phyloP scores from a whole-genome alignment of 2,329 filamentous ascomycete genomes.

The Penicillium sp. region DNA sequence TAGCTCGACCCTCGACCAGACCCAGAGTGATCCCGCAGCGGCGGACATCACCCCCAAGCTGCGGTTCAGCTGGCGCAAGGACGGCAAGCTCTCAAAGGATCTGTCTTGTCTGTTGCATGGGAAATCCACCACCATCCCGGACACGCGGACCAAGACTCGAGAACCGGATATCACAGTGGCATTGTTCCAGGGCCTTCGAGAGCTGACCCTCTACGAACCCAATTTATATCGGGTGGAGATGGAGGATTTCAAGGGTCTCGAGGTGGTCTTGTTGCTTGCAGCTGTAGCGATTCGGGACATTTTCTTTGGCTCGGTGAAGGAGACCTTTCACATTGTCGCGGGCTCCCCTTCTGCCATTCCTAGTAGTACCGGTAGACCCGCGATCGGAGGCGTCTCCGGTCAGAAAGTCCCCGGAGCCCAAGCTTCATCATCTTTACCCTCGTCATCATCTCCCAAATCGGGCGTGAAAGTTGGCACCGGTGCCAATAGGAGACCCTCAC shows the following conservation, averaged over 20 bases:
- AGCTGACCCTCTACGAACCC: conserved; percentile 86
- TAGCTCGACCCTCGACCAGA: conserved; percentile 68
- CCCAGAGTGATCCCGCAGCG: conserved; percentile 55
- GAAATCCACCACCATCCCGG: conserved; percentile 56
- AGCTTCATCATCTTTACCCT: too few relatives aligned
- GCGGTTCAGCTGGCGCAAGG: conserved; percentile 82
- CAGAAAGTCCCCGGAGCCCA: conserved; percentile 32
- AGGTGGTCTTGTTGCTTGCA: conserved; percentile 65
- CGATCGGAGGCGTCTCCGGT: conserved; percentile 2
- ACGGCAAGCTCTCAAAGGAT: conserved; percentile 78
- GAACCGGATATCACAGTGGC: conserved; percentile 96
- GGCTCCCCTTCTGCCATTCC: conserved; percentile 1
- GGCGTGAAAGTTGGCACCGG: conserved; percentile 4
- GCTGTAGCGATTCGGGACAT: conserved; percentile 58
- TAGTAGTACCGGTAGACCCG: background rate
- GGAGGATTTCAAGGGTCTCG: conserved; percentile 88
- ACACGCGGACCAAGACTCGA: conserved; percentile 68
- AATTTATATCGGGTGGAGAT: conserved; percentile 86
- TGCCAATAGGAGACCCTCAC: conserved; percentile 9
- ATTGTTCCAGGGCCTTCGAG: conserved; percentile 68
- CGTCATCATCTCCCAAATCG: conserved; percentile 6
- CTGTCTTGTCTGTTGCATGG: conserved; percentile 84
- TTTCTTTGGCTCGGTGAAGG: conserved; percentile 58
- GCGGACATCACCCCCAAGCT: conserved; percentile 61
- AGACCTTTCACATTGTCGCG: conserved; percentile 66